Evolutionary conservation across 345 rosid genomes (phyloP), one percentile per base, ranked within the genome.

Genomic region (Boechera divaricarpa): DNA sequence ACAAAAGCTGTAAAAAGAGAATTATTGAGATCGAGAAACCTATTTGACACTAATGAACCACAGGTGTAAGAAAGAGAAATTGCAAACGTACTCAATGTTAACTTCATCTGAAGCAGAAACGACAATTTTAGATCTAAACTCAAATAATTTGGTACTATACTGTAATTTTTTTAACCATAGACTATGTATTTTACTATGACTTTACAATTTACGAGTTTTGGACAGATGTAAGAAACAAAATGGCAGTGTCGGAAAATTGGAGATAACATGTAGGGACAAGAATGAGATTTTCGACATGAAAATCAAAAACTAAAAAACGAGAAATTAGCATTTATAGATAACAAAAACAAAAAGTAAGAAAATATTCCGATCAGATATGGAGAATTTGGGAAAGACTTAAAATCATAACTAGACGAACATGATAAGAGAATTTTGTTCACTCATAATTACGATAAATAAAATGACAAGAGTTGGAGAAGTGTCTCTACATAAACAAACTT

Each of bases 331-430:
- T 38, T 38, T 53, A n/a, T 28, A 11, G 9, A 55, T 26, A 12
- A n/a, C 16, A 41, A 69, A 68, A 18, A 42, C 5, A 11, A 4
- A 6, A 3, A 49, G 0, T 29, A 11, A 5, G 10, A 48, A 12
- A 48, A 72, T n/a, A 42, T 70, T 28, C 5, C 29, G n/a, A 51
- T 5, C 18, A 49, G 18, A 28, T 16, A 52, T 51, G 44, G 62
- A 52, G 44, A 53, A 12, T 29, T 63, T 53, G 63, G 54, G 35
- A 53, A 58, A 35, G 29, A 24, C 61, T 26, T 42, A 11, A 28
- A 74, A 66, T 56, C 78, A 73, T 53, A 18, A 63, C 6, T 65
- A 74, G 57, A 55, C 24, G 62, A 63, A 15, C 70, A 63, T 51
- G 57, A 55, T 32, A 55, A 56, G 48, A 74, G 39, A 36, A 47